Evolutionary conservation across 768 basidiomycete species (phyloP), one percentile per base, ranked within the genome.

Genomic region (Russula vinacea): DNA sequence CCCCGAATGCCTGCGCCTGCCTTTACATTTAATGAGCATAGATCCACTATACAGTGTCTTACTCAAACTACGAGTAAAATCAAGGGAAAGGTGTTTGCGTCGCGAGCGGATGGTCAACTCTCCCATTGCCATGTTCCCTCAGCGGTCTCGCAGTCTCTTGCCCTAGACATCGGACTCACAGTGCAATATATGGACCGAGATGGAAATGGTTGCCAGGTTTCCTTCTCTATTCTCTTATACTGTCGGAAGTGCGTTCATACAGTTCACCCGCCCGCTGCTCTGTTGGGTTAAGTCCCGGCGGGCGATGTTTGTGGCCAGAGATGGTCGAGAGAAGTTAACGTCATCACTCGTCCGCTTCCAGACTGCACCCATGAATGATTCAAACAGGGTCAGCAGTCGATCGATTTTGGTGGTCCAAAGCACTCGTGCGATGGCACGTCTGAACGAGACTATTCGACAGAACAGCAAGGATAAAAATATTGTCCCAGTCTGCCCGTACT

Each of bases 11-110:
- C 64, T 87, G 54, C 74, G 71, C 58, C 33, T 74, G 80, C 71
- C 74, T 88, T 22, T n/a, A n/a, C n/a, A n/a, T n/a, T n/a, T n/a
- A 74, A 77, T 26, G 83, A 84, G 39, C 78, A 78, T 60, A 78
- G 78, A 13, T 87, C 80, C 52, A 88, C 87, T 3, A 81, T 89
- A 33, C 69, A 80, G 9, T 89, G 87, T 71, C 88, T 88, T 1
- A 68, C 79, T 33, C 89, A 87, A 64, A 73, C 75, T 19, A 71
- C 75, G 16, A 70, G 73, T 42, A 70, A 66, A 16, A 62, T 71
- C 19, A 62, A 51, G 45, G 64, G 56, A 32, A 57, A 60, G 56
- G 53, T 33, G 1, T 78, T 70, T 62, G 76, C 44, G 14, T 16
- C 6, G 26, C 17, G 10, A 17, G 8, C 60, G 54, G 32, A 35